Percentiles rank a stretch among this genome's conserved stretches.
These are phyloP conservation scores for Isatis lusitanica DNA, from an alignment of 441 rosid species.

Conservation along the genomic window DNA sequence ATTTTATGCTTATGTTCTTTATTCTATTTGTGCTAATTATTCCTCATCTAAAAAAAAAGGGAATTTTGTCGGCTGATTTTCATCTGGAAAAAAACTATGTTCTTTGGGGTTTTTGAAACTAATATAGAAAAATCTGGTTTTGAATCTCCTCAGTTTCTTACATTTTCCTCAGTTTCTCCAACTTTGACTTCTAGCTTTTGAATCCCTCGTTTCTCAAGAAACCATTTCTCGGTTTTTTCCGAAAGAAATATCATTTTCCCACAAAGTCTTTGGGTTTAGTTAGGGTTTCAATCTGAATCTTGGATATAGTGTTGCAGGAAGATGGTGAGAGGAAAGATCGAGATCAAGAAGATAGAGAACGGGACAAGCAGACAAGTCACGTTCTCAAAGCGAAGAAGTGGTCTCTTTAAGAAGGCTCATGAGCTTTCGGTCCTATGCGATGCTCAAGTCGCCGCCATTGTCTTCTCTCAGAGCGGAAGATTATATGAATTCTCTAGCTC, in stretches of 20 bases:
- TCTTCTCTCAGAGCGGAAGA: slow-evolving; percentile 64
- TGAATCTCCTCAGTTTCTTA: background rate
- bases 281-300: slow-evolving; percentile 23
- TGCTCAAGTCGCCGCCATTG: slow-evolving; percentile 62
- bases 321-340: slow-evolving; percentile 74
- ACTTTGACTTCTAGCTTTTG: slow-evolving; percentile 19
- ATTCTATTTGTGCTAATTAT: background rate
- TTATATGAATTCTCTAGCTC: slow-evolving; percentile 53
- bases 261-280: background rate
- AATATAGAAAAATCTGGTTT: slow-evolving; percentile 17
- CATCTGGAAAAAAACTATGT: background rate
- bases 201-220: slow-evolving; percentile 11
- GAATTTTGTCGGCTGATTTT: slow-evolving; percentile 8
- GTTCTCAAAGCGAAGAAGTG: slow-evolving; percentile 64
- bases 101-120: background rate
- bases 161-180: slow-evolving; percentile 7
- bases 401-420: slow-evolving; percentile 68
- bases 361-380: slow-evolving; percentile 67
- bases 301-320: slow-evolving; percentile 10
- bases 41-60: background rate
- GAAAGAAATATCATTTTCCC: background rate
- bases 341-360: slow-evolving; percentile 68
- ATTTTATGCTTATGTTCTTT: background rate
- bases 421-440: slow-evolving; percentile 75
- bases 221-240: background rate